Evolutionary conservation across 768 basidiomycete species (phyloP).

Genomic region (Lactifluus piperatus): DNA sequence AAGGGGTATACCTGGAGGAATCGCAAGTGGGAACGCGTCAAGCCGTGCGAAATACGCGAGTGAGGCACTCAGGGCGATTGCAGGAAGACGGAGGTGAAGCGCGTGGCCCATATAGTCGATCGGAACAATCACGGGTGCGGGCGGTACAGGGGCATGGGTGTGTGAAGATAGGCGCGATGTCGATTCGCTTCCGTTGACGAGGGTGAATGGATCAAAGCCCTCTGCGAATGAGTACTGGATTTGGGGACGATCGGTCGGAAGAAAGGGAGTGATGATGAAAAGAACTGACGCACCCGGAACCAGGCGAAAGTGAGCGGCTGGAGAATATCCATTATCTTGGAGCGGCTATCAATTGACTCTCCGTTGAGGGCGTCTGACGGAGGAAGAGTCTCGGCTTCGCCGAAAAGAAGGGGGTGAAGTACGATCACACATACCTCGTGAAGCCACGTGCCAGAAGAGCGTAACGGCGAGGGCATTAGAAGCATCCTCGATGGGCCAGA

Average conservation of each 20-base stretch:
- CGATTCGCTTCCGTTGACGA: background rate
- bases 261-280: background rate
- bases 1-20: background rate
- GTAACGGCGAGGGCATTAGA: slow-evolving; percentile 16
- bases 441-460: slow-evolving; percentile 20
- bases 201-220: slow-evolving; percentile 8
- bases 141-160: background rate
- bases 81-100: slow-evolving; percentile 8
- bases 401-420: background rate
- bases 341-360: slow-evolving; percentile 14
- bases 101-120: slow-evolving; percentile 8
- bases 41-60: slow-evolving; percentile 16
- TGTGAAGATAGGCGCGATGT: background rate
- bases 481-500: slow-evolving; percentile 14
- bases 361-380: slow-evolving; percentile 10
- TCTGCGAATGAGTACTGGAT: slow-evolving; percentile 16
- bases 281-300: slow-evolving; percentile 14
- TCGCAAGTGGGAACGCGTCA: background rate
- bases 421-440: slow-evolving; percentile 17
- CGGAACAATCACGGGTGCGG: background rate
- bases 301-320: slow-evolving; percentile 12
- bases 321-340: slow-evolving; percentile 6
- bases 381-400: background rate
- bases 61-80: slow-evolving; percentile 11
- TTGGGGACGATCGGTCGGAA: background rate